These are phyloP conservation scores for Magnusiomyces fungicola DNA, from an alignment of 1,139 yeast genomes.

Conservation along the genomic window DNA sequence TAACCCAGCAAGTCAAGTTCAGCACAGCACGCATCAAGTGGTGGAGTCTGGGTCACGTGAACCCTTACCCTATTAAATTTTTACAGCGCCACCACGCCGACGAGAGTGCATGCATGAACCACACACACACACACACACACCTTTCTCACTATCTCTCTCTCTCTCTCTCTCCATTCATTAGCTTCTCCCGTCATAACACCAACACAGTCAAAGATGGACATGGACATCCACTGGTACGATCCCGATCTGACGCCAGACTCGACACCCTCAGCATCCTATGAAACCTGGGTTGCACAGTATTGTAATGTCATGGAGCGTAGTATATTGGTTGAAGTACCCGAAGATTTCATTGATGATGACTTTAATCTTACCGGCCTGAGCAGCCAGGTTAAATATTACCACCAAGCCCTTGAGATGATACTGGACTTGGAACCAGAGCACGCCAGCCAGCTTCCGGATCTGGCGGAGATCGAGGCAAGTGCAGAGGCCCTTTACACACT, in stretches of 20 bases:
- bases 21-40: too few relatives aligned
- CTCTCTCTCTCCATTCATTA: too few relatives aligned
- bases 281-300: constrained; percentile 86
- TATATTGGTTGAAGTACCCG: constrained; percentile 85
- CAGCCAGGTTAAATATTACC: constrained; percentile 78
- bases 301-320: constrained; percentile 88
- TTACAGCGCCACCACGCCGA: too few relatives aligned
- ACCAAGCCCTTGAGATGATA: constrained; percentile 87
- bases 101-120: too few relatives aligned
- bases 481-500: constrained; percentile 90
- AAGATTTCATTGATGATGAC: constrained; percentile 92
- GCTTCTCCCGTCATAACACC: too few relatives aligned
- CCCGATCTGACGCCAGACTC: constrained; percentile 6
- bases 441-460: constrained; percentile 53
- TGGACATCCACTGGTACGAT: not conserved
- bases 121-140: too few relatives aligned
- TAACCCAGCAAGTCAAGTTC: too few relatives aligned
- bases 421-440: constrained; percentile 76
- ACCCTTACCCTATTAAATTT: too few relatives aligned
- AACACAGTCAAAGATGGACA: not conserved
- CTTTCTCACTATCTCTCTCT: too few relatives aligned
- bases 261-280: constrained; percentile 8
- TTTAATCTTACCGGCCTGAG: constrained; percentile 88
- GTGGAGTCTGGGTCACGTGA: too few relatives aligned
- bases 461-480: constrained; percentile 74